Percentiles rank a stretch among this genome's conserved stretches.
Conservation (phyloP, 1,284 basidiomycete genomes). For the Ustilago bromivora region DNA sequence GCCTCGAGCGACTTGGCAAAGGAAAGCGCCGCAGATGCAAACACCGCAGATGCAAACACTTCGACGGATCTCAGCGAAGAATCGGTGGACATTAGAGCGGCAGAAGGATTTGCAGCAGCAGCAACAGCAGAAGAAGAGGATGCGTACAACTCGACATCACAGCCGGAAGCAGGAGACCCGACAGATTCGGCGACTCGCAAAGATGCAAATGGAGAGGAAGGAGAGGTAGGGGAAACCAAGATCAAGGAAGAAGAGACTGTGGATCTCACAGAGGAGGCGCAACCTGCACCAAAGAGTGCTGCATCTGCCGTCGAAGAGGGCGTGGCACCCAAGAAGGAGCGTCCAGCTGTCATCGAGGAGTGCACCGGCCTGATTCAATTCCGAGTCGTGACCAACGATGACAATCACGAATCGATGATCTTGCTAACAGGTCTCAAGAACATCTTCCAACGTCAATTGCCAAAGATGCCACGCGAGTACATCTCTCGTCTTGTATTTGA, state of each 20-base stretch:
- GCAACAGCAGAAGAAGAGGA: slow-evolving; percentile 3
- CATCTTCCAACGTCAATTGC: slow-evolving; percentile 95
- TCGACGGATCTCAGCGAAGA: slow-evolving; percentile 50
- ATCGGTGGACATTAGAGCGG: slow-evolving; percentile 24
- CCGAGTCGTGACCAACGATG: slow-evolving; percentile 86
- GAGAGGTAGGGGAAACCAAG: slow-evolving; percentile 16
- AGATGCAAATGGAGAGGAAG: not conserved
- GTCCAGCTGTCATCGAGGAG: slow-evolving; percentile 83
- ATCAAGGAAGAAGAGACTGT: slow-evolving; percentile 50
- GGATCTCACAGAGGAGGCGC: slow-evolving; percentile 41
- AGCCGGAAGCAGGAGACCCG: slow-evolving; percentile 4
- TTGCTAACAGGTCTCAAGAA: slow-evolving; percentile 94
- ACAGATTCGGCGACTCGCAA: not conserved
- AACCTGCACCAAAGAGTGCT: slow-evolving; percentile 38
- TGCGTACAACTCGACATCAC: slow-evolving; percentile 4
- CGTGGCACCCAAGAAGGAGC: slow-evolving; percentile 53
- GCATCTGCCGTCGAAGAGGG: slow-evolving; percentile 48
- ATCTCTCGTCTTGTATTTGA: slow-evolving; percentile 96
- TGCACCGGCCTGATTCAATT: slow-evolving; percentile 86
- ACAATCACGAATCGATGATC: slow-evolving; percentile 77
- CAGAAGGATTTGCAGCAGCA: not conserved
- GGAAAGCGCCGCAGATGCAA: slow-evolving; percentile 25
- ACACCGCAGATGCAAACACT: slow-evolving; percentile 22
- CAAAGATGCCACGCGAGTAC: slow-evolving; percentile 99
- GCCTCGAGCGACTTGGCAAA: slow-evolving; percentile 20